Conservation (phyloP, 2,329 filamentous ascomycete species). For the Colletotrichum tabaci region DNA sequence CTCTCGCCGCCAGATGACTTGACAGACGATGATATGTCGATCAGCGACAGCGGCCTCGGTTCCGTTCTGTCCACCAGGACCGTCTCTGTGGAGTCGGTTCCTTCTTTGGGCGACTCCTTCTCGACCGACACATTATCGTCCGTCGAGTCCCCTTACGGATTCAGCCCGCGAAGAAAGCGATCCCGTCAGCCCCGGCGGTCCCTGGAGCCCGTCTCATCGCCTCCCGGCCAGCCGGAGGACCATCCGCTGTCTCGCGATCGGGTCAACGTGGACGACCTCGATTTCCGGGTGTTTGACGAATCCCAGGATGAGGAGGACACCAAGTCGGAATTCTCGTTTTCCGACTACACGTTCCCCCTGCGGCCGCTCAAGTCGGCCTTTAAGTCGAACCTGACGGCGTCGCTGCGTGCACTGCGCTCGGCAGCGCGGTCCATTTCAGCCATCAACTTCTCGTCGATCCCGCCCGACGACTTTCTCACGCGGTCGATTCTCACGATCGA, state of each 20-base stretch:
- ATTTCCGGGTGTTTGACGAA: constrained; percentile 48
- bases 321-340: constrained; percentile 51
- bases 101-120: constrained; percentile 71
- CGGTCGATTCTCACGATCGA: constrained; percentile 78
- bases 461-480: constrained; percentile 77
- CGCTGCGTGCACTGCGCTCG: constrained; percentile 74
- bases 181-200: constrained; percentile 61
- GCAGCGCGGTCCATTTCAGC: constrained; percentile 75
- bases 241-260: constrained; percentile 67
- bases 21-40: constrained; percentile 60
- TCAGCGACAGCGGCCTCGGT: constrained; percentile 67
- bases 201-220: constrained; percentile 70
- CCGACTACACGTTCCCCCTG: constrained; percentile 54
- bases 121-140: constrained; percentile 65
- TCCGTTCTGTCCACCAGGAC: constrained; percentile 69
- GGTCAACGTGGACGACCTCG: constrained; percentile 65
- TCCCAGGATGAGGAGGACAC: constrained; percentile 50
- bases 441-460: constrained; percentile 75
- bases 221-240: constrained; percentile 65
- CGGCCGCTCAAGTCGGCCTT: constrained; percentile 71
- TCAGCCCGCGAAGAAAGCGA: constrained; percentile 50
- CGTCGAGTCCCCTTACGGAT: constrained; percentile 63
- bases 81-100: constrained; percentile 73
- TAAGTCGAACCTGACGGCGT: constrained; percentile 79
- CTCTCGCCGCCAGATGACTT: constrained; percentile 73